Evolutionary conservation across 2,329 filamentous ascomycete species (phyloP).

Genomic region (Lecanicillium sp.): DNA sequence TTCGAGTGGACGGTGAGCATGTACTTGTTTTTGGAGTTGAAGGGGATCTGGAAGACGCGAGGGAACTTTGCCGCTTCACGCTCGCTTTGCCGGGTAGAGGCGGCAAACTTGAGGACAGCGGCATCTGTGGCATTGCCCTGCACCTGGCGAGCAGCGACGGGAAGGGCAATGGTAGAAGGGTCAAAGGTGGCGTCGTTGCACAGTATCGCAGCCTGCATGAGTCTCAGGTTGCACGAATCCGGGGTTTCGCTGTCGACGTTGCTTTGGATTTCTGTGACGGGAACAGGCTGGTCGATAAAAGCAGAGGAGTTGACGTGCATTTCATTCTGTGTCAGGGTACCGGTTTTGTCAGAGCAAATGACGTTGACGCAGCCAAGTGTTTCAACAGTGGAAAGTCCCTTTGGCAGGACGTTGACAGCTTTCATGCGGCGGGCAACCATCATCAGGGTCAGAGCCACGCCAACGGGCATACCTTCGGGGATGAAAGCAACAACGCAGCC

Average conservation of each 20-base stretch:
- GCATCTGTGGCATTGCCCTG: constrained; percentile 39
- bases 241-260: constrained; percentile 16
- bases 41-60: constrained; percentile 37
- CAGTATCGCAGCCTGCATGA: constrained; percentile 27
- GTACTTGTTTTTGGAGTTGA: constrained; percentile 47
- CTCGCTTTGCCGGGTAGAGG: constrained; percentile 20
- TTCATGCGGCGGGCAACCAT: constrained; percentile 39
- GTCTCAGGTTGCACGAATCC: constrained; percentile 16
- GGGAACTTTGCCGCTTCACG: constrained; percentile 15
- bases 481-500: constrained; percentile 36
- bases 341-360: constrained; percentile 38
- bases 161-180: constrained; percentile 28
- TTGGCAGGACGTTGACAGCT: constrained; percentile 35
- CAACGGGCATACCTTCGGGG: constrained; percentile 35
- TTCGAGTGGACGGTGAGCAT: constrained; percentile 37
- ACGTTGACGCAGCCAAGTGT: constrained; percentile 39
- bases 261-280: constrained; percentile 22
- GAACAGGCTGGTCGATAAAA: constrained; percentile 29
- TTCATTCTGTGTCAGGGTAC: constrained; percentile 37
- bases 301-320: constrained; percentile 37
- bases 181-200: constrained; percentile 41
- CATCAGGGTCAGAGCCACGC: constrained; percentile 35
- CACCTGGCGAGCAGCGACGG: constrained; percentile 28
- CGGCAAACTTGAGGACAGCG: constrained; percentile 35
- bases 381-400: constrained; percentile 36